Percentiles rank a stretch among this genome's conserved stretches.
Conservation (phyloP, 2,329 filamentous ascomycete genomes). For the Venturia asperata region DNA sequence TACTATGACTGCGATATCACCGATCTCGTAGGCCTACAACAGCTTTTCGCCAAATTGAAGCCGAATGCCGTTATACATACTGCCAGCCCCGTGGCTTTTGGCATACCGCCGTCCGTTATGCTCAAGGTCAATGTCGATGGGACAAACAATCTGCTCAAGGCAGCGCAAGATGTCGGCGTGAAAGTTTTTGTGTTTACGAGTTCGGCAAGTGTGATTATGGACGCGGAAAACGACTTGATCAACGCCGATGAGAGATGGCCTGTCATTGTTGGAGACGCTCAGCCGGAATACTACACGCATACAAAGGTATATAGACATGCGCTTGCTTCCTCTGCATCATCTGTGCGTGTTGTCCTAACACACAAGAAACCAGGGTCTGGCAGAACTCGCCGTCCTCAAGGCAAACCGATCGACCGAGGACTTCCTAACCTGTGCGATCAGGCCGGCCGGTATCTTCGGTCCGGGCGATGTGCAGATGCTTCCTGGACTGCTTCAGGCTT, state of each 20-base stretch:
- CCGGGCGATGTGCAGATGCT: slow-evolving; percentile 76
- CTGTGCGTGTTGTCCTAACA: background rate
- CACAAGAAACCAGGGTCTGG: slow-evolving; percentile 51
- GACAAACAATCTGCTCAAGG: slow-evolving; percentile 69
- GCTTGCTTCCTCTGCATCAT: background rate
- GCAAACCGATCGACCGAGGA: slow-evolving; percentile 48
- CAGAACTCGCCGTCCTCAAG: slow-evolving; percentile 71
- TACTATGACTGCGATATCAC: slow-evolving; percentile 38
- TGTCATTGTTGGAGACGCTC: slow-evolving; percentile 16
- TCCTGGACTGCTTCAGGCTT: slow-evolving; percentile 54
- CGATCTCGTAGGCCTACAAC: slow-evolving; percentile 28
- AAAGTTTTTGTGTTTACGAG: slow-evolving; percentile 87
- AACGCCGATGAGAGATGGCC: slow-evolving; percentile 21
- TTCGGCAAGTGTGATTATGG: slow-evolving; percentile 67
- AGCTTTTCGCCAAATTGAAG: slow-evolving; percentile 53
- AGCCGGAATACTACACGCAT: slow-evolving; percentile 19
- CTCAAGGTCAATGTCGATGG: slow-evolving; percentile 78
- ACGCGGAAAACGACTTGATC: slow-evolving; percentile 13
- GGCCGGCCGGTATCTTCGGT: slow-evolving; percentile 85
- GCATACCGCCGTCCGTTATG: slow-evolving; percentile 52
- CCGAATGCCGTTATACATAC: slow-evolving; percentile 93
- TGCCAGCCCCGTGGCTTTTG: slow-evolving; percentile 43
- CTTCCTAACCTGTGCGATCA: slow-evolving; percentile 70
- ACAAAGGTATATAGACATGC: slow-evolving; percentile 20
- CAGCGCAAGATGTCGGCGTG: slow-evolving; percentile 61